A percentile compares a stretch with the other conserved stretches of the same genome.
These are phyloP conservation scores for Aphanocladium album DNA, from an alignment of 2,329 filamentous ascomycete genomes.

Conservation along the genomic window DNA sequence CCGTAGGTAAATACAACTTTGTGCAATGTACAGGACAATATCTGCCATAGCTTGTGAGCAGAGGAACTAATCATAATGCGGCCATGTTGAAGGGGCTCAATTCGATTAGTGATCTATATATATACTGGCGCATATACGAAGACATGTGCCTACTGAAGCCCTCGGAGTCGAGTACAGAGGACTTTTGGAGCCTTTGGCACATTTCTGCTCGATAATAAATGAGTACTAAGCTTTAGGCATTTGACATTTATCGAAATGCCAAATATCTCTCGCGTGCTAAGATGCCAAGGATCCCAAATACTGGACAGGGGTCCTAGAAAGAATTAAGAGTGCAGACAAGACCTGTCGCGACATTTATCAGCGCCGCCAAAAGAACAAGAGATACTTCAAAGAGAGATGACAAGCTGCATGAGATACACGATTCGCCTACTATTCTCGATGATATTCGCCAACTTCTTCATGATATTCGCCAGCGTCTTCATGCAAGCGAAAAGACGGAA, in stretches of 20 bases:
- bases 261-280: slow-evolving; percentile 16
- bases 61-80: slow-evolving; percentile 14
- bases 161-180: slow-evolving; percentile 11
- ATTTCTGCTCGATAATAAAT: neutral
- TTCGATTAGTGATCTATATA: slow-evolving; percentile 15
- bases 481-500: neutral
- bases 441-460: neutral
- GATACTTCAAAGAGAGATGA: too few species aligned
- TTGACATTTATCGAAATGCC: neutral
- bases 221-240: neutral
- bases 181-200: neutral
- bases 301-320: neutral
- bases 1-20: slow-evolving; percentile 14
- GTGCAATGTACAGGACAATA: neutral
- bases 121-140: slow-evolving; percentile 19
- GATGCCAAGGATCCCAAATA: neutral
- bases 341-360: neutral
- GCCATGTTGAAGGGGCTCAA: slow-evolving; percentile 21
- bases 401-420: too few species aligned
- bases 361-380: neutral
- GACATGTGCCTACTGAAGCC: slow-evolving; percentile 6
- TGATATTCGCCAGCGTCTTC: slow-evolving; percentile 17
- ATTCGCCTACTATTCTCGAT: too few species aligned
- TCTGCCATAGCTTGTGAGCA: slow-evolving; percentile 15
- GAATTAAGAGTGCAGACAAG: slow-evolving; percentile 11